Conservation (phyloP, 2,329 filamentous ascomycete genomes). For the Ustilaginoidea virens region DNA sequence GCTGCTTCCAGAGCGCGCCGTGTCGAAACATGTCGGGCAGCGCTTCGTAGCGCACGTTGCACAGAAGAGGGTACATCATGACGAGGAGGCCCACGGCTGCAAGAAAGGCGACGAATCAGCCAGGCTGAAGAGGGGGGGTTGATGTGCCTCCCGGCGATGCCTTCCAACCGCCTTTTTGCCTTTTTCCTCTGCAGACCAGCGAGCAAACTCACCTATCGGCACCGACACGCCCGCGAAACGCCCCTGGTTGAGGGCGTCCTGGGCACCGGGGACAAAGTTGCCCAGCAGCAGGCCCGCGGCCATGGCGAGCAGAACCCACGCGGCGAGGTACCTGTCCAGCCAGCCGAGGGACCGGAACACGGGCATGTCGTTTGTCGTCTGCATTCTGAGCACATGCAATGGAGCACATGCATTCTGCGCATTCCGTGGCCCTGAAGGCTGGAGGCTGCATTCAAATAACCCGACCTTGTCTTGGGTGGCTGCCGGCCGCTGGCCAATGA, state of each 20-base stretch:
- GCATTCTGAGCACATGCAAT: no score
- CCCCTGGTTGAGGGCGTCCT: constrained; percentile 49
- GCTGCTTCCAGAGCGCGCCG: constrained; percentile 57
- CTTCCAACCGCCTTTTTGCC: no score
- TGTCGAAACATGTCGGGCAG: constrained; percentile 50
- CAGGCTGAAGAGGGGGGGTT: no score
- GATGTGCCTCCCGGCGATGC: no score
- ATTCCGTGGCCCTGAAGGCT: no score
- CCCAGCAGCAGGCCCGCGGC: constrained; percentile 58
- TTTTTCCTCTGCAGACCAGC: neutral
- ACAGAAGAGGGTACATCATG: constrained; percentile 92
- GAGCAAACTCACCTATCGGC: constrained; percentile 40
- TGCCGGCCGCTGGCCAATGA: constrained; percentile 4
- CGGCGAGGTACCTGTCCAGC: constrained; percentile 47
- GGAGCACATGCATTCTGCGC: no score
- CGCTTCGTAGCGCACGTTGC: constrained; percentile 68
- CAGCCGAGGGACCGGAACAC: constrained; percentile 39
- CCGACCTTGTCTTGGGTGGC: no score
- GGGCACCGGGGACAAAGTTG: constrained; percentile 53
- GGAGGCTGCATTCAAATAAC: no score
- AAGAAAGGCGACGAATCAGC: neutral
- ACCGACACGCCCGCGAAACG: constrained; percentile 55
- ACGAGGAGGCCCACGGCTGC: constrained; percentile 64
- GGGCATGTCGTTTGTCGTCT: constrained; percentile 12
- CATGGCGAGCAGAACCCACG: constrained; percentile 73